Conservation (phyloP, 176 grass and related monocot genomes). For the Puccinellia tenuiflora region DNA sequence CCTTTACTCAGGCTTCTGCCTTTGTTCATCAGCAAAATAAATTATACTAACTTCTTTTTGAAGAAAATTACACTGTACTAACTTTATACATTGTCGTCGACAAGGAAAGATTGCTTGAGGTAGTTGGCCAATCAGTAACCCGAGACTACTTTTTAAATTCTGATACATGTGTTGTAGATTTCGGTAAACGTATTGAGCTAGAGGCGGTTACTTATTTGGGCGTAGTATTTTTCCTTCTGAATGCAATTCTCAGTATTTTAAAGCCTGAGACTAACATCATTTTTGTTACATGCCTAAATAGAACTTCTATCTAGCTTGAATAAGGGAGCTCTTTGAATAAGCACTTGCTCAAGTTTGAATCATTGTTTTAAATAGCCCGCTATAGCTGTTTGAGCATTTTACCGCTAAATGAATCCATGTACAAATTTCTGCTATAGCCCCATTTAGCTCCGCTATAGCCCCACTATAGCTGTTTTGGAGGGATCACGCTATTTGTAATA, state of each 20-base stretch:
- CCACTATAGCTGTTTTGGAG: too few species aligned
- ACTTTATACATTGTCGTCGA: not conserved
- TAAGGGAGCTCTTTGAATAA: not conserved
- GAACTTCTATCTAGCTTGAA: not conserved
- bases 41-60: not conserved
- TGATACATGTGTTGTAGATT: constrained; percentile 21
- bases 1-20: not conserved
- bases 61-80: not conserved
- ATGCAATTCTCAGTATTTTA: not conserved
- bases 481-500: too few species aligned
- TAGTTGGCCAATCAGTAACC: not conserved
- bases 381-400: too few species aligned
- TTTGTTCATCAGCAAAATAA: not conserved
- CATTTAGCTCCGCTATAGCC: too few species aligned
- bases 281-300: constrained; percentile 2
- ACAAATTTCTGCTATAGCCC: too few species aligned
- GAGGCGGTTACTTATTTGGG: not conserved
- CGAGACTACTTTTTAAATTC: not conserved
- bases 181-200: constrained; percentile 1
- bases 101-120: not conserved
- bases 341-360: not conserved
- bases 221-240: constrained; percentile 2
- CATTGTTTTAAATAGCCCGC: too few species aligned
- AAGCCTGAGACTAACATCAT: not conserved
- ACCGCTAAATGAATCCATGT: too few species aligned